A percentile compares a stretch with the other conserved stretches of the same genome.
These are phyloP conservation scores for Dactylellina parvicollis DNA, from an alignment of 2,329 filamentous ascomycete genomes.

Conservation along the genomic window DNA sequence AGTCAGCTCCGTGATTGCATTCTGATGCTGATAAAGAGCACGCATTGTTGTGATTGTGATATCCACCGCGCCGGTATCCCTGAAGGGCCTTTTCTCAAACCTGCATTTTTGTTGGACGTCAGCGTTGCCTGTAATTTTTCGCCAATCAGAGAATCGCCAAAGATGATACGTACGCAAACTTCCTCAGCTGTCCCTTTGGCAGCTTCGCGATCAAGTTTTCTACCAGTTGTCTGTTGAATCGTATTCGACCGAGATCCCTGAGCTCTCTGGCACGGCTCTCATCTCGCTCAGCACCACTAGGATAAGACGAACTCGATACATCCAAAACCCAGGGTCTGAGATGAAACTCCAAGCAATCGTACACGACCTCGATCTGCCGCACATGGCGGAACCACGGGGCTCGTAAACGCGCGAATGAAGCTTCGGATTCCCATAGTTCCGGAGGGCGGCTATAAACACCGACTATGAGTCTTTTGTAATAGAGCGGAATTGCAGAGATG, in stretches of 20 bases:
- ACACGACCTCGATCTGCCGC: constrained; percentile 20
- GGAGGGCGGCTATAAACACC: constrained; percentile 1
- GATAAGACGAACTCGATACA: neutral
- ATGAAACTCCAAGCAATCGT: neutral
- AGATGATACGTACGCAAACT: constrained; percentile 3
- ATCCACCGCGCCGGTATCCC: constrained; percentile 10
- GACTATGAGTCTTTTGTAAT: constrained; percentile 21
- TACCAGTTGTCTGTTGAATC: constrained; percentile 5
- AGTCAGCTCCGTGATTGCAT: constrained; percentile 15
- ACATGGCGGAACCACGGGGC: constrained; percentile 20
- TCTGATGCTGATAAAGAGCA: constrained; percentile 16
- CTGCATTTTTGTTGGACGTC: neutral
- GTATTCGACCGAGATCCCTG: neutral
- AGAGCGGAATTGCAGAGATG: constrained; percentile 4
- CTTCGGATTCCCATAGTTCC: neutral
- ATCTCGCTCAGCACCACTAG: no score
- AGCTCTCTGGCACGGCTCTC: neutral
- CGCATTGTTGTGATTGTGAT: constrained; percentile 10
- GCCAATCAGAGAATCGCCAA: neutral
- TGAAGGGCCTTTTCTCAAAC: constrained; percentile 9
- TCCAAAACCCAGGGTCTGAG: constrained; percentile 13
- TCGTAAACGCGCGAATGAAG: constrained; percentile 2
- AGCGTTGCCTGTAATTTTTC: neutral
- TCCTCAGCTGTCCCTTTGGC: constrained; percentile 6
- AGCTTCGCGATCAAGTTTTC: constrained; percentile 14